Conservation (phyloP, 2,329 filamentous ascomycete genomes). For the Exophiala calicioides region DNA sequence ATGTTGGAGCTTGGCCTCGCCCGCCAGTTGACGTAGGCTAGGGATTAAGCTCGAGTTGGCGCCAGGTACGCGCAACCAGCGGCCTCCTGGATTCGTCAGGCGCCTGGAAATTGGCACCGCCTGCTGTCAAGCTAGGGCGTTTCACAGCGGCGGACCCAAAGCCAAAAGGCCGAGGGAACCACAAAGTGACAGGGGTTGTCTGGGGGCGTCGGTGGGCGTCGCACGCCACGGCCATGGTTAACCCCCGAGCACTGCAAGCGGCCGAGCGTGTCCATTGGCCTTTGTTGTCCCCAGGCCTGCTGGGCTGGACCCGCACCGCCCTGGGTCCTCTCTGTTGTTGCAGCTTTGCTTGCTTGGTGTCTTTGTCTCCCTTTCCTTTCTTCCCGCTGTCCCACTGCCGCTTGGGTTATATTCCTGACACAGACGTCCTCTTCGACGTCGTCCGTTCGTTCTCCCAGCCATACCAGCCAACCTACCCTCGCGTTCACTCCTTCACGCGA, state of each 20-base stretch:
- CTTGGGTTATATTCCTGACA: conserved; percentile 20
- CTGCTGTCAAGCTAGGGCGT: conserved; percentile 24
- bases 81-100: conserved; percentile 17
- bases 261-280: conserved; percentile 11
- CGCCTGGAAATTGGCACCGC: conserved; percentile 26
- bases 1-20: conserved; percentile 13
- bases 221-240: conserved; percentile 14
- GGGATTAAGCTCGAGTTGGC: conserved; percentile 23
- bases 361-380: conserved; percentile 14
- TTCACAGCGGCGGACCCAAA: conserved; percentile 25
- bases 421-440: conserved; percentile 26
- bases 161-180: conserved; percentile 15
- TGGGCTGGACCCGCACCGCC: conserved; percentile 9
- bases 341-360: conserved; percentile 12
- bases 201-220: conserved; percentile 19
- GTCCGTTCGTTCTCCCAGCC: conserved; percentile 25
- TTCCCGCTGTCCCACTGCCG: conserved; percentile 10
- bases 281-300: conserved; percentile 1
- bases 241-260: conserved; percentile 11
- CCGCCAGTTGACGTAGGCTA: conserved; percentile 25
- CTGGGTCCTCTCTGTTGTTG: conserved; percentile 7
- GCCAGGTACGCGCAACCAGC: conserved; percentile 27
- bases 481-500: conserved; percentile 30
- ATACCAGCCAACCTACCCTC: conserved; percentile 26
- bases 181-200: conserved; percentile 18